Evolutionary conservation across 1,139 yeast species (phyloP), one percentile per base, ranked within the genome.

Genomic region (Magnusiomyces suaveolens): DNA sequence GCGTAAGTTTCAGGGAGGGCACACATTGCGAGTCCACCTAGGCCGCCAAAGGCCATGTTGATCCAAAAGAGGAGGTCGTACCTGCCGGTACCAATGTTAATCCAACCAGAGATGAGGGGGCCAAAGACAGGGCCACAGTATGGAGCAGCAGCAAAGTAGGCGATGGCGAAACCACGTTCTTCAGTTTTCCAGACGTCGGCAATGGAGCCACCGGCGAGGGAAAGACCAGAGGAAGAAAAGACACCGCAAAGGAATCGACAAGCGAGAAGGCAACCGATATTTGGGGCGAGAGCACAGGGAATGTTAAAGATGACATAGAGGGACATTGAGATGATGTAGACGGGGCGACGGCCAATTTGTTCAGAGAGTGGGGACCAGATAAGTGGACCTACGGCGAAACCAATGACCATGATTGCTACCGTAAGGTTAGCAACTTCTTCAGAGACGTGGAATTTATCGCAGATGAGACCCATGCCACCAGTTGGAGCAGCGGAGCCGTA

Each of bases 81-180:
- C 63, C 89, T 75, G 18, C 76, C 78, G 26, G 92, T 77, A 57
- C 82, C 79, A 48, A 84, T 82, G 57, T 83, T 77, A 64, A 88
- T 83, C 72, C 88, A 88, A 41, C 96, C 96, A 65, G 87, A 85
- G 47, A 87, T 88, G 54, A 89, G 72, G n/a, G 95, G 96, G 39
- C 96, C 96, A 53, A 88, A 71, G 41, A 87, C 95, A 0, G 97
- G 96, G 51, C 96, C 96, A 54, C 92, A 83, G 69, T 88, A 88
- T 2, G 97, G 97, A 56, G 95, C 90, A 65, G 88, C 88, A 36
- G 95, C 88, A 68, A 88, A 89, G 63, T 84, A 84, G 0, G 96
- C 95, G 70, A 88, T 88, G 39, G 95, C 95, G 64, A 83, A 79
- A 62, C 96, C 95, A 73, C 96, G 79, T 1, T 89, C 81, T 62